Conservation (phyloP, 2,329 filamentous ascomycete species). For the Curvularia sp. region DNA sequence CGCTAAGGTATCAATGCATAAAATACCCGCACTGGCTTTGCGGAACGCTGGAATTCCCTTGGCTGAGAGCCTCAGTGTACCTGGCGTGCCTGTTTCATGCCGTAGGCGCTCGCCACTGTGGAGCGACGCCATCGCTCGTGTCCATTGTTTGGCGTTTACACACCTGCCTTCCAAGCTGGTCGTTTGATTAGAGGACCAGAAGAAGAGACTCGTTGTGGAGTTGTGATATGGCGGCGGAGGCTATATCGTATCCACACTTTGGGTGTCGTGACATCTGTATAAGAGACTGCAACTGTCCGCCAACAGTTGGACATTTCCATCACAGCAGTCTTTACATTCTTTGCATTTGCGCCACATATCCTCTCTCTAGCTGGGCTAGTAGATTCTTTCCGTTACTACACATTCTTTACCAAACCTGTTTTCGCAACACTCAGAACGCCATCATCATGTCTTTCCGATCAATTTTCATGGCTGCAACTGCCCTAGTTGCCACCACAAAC, state of each 20-base stretch:
- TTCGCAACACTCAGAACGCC: conserved; percentile 21
- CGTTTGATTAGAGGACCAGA: conserved; percentile 44
- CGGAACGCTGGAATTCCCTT: conserved; percentile 32
- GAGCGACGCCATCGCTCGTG: conserved; percentile 28
- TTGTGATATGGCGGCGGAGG: conserved; percentile 18
- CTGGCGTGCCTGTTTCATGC: conserved; percentile 42
- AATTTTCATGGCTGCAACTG: conserved; percentile 56
- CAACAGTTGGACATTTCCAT: conserved; percentile 19
- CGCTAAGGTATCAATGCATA: conserved; percentile 31
- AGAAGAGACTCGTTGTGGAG: conserved; percentile 15
- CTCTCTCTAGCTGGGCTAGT: conserved; percentile 43
- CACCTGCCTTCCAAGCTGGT: conserved; percentile 31
- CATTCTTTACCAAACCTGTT: conserved; percentile 22
- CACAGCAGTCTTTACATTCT: conserved; percentile 26
- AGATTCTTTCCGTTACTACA: conserved; percentile 14
- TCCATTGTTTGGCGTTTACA: conserved; percentile 37
- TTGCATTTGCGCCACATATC: conserved; percentile 13
- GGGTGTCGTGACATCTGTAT: conserved; percentile 31
- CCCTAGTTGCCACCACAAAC: conserved; percentile 64
- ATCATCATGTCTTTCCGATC: conserved; percentile 61
- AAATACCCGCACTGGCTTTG: conserved; percentile 39
- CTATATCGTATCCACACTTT: conserved; percentile 13
- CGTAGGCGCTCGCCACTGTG: conserved; percentile 41
- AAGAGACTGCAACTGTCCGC: conserved; percentile 26
- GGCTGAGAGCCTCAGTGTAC: conserved; percentile 37